Conservation (phyloP, 1,284 basidiomycete genomes). For the Trichosporon sp. region DNA sequence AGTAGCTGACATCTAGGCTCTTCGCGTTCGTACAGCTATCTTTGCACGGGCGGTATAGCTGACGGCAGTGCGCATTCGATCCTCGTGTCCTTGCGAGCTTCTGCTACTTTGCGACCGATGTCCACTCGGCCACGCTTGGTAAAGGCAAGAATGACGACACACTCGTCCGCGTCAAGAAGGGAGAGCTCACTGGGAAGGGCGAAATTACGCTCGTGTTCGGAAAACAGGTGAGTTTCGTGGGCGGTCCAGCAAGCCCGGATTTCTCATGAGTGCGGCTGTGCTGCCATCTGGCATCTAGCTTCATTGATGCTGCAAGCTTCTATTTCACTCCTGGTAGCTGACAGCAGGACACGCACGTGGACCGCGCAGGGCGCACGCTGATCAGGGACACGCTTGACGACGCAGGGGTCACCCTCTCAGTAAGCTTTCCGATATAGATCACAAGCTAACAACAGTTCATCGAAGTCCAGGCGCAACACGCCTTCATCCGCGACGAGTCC, state of each 20-base stretch:
- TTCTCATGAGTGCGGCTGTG: too few relatives aligned
- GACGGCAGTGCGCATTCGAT: conserved; percentile 70
- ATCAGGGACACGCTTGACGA: conserved; percentile 77
- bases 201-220: conserved; percentile 91
- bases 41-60: not conserved
- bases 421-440: conserved; percentile 40
- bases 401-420: conserved; percentile 62
- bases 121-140: conserved; percentile 78
- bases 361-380: conserved; percentile 71
- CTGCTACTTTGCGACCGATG: conserved; percentile 89
- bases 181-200: conserved; percentile 67
- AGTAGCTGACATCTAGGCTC: conserved; percentile 47
- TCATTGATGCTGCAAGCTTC: too few relatives aligned
- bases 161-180: conserved; percentile 62
- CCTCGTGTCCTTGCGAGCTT: conserved; percentile 72
- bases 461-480: conserved; percentile 89
- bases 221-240: conserved; percentile 62
- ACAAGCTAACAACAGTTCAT: conserved; percentile 58
- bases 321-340: conserved; percentile 8
- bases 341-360: conserved; percentile 72
- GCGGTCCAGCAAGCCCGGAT: too few relatives aligned
- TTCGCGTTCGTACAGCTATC: conserved; percentile 49
- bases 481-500: conserved; percentile 82
- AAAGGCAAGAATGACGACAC: conserved; percentile 72
- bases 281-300: too few relatives aligned